Base-by-base conservation (phyloP, 208 protist genomes). In the Acanthamoeba sp. region DNA sequence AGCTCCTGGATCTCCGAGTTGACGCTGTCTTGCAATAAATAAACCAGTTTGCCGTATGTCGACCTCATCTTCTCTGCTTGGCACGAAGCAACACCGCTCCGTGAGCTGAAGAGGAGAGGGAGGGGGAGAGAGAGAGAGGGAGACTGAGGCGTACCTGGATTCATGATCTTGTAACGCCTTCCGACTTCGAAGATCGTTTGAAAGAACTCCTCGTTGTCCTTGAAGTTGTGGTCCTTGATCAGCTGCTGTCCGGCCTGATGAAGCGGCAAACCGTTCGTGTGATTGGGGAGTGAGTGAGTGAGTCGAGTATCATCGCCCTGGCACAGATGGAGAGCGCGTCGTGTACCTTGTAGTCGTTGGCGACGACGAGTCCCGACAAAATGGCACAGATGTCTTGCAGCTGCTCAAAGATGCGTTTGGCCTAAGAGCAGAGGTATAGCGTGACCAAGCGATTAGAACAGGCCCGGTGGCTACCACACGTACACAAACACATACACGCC, bases 81-180 rank as follows among this genome's bases (percentile, higher is more conserved):
- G 22, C 18, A 62, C 3, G 55, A 62, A 40, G 64, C 18, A 69
- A 24, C 59, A 69, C 0, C 2, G 57, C 9, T 34, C 10, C 27
- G 64, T 32, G n/a, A 36, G 55, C 55, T 22, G 48, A 55, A 55
- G 2, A 12, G 48, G 48, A 22, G 22, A 0, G 4, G 16, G 5
- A 62, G 16, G 55, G 22, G n/a, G 18, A 12, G n/a, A n/a, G 0
- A n/a, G 55, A 62, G 55, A n/a, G 24, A 9, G 55, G n/a, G 48
- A 55, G 16, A 55, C n/a, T n/a, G 29, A 38, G 91, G 38, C 18
- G 59, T 57, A 94, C 98, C 98, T 34, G 99, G 99, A 95, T 99
- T 99, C 90, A 99, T 98, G 45, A 99, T 98, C 95, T 99, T 99
- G 96, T 99, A 98, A 59, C 99, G 97, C 12, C 99, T 97, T 90